A percentile compares a stretch with the other conserved stretches of the same genome.
Conservation (phyloP, 1,139 yeast species). For the Hemisphaericaspora xylofermentans region DNA sequence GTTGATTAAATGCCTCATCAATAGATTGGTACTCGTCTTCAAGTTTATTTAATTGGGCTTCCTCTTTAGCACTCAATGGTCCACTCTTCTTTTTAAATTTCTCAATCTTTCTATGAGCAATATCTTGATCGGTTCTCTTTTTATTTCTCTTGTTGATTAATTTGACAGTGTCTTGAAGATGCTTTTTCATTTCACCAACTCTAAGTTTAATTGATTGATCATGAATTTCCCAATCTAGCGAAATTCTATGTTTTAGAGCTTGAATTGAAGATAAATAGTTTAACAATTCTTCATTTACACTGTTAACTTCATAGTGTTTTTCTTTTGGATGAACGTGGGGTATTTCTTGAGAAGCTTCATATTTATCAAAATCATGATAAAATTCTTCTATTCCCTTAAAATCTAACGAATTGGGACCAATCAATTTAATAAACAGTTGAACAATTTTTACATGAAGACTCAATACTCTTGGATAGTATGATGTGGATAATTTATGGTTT, state of each 20-base stretch:
- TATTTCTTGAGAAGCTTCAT: conserved; percentile 30
- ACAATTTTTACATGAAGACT: conserved; percentile 33
- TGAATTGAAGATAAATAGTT: conserved; percentile 31
- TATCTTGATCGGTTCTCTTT: conserved; percentile 42
- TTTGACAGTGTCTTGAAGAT: conserved; percentile 38
- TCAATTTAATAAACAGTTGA: conserved; percentile 31
- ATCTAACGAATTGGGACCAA: conserved; percentile 40
- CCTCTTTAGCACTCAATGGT: conserved; percentile 41
- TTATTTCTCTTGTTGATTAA: conserved; percentile 45
- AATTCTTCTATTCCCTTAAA: conserved; percentile 46
- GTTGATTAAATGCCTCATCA: conserved; percentile 29
- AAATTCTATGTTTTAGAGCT: conserved; percentile 29
- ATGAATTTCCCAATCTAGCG: conserved; percentile 32
- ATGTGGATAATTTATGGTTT: conserved; percentile 30
- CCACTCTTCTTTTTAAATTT: conserved; percentile 40
- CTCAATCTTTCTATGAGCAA: conserved; percentile 38
- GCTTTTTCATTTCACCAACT: conserved; percentile 39
- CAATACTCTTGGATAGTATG: conserved; percentile 38
- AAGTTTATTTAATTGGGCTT: conserved; percentile 27
- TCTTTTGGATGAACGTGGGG: conserved; percentile 45
- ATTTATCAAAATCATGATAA: conserved; percentile 34
- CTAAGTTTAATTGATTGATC: conserved; percentile 30
- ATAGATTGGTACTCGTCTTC: conserved; percentile 32
- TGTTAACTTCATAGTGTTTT: conserved; percentile 26
- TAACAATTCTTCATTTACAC: conserved; percentile 31